A percentile compares a stretch with the other conserved stretches of the same genome.
phyloP scores from a whole-genome alignment of 2,329 filamentous ascomycete genomes.

The Ploettnerulaceae sp. region DNA sequence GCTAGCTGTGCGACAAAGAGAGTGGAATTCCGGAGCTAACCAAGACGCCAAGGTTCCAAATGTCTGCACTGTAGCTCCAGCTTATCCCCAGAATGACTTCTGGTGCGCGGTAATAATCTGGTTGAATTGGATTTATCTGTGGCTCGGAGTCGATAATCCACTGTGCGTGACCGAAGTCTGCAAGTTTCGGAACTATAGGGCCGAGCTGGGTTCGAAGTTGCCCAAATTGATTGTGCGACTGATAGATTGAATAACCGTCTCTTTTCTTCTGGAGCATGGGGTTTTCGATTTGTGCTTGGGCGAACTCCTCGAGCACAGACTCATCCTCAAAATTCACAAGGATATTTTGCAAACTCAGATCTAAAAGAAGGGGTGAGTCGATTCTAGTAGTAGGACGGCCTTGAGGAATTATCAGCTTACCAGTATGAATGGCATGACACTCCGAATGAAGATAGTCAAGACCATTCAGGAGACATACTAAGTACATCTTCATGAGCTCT shows the following conservation, averaged over 20 bases:
- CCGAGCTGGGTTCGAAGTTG: slow-evolving; percentile 5
- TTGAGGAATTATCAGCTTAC: slow-evolving; percentile 1
- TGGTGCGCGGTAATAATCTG: slow-evolving; percentile 30
- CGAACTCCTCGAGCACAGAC: slow-evolving; percentile 12
- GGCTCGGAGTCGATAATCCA: slow-evolving; percentile 2
- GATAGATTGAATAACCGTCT: slow-evolving; percentile 6
- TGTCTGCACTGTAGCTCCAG: slow-evolving; percentile 34
- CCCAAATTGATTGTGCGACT: slow-evolving; percentile 17
- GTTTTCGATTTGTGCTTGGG: slow-evolving; percentile 10
- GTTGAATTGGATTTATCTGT: slow-evolving; percentile 17
- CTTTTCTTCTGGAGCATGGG: slow-evolving; percentile 8
- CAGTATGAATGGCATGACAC: slow-evolving; percentile 11
- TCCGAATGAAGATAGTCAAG: slow-evolving; percentile 13
- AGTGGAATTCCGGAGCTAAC: slow-evolving; percentile 20
- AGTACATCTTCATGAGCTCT: slow-evolving; percentile 6
- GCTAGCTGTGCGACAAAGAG: not conserved
- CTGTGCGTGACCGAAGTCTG: slow-evolving; percentile 15
- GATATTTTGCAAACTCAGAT: slow-evolving; percentile 17
- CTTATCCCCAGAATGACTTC: slow-evolving; percentile 35
- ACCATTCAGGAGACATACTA: slow-evolving; percentile 7
- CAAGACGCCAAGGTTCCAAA: slow-evolving; percentile 35
- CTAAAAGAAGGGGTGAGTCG: slow-evolving; percentile 2
- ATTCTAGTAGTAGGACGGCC: not conserved
- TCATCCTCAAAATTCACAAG: slow-evolving; percentile 18
- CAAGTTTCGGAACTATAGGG: slow-evolving; percentile 10